Conservation (phyloP, 2,329 filamentous ascomycete species). For the Fusarium irregulare region DNA sequence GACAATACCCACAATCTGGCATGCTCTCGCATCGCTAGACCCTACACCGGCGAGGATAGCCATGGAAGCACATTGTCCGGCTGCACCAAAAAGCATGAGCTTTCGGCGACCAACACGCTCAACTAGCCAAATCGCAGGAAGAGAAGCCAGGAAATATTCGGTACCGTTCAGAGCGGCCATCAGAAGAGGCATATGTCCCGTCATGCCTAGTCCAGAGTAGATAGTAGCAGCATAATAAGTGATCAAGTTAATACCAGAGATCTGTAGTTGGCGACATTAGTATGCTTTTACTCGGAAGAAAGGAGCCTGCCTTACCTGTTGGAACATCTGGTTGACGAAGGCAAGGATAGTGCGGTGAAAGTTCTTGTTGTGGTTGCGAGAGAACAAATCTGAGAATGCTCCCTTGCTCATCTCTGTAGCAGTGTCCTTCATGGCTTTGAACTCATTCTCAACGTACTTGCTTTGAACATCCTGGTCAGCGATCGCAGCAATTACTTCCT, state of each 20-base stretch:
- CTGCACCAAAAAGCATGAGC: slow-evolving; percentile 77
- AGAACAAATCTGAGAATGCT: slow-evolving; percentile 69
- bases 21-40: slow-evolving; percentile 58
- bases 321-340: slow-evolving; percentile 71
- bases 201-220: slow-evolving; percentile 66
- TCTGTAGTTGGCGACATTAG: slow-evolving; percentile 14
- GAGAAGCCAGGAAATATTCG: slow-evolving; percentile 71
- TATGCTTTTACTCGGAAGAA: background rate
- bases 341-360: slow-evolving; percentile 71
- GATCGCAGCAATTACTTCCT: slow-evolving; percentile 62
- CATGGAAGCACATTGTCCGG: slow-evolving; percentile 73
- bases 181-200: slow-evolving; percentile 67
- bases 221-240: slow-evolving; percentile 72
- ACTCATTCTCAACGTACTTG: slow-evolving; percentile 69
- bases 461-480: slow-evolving; percentile 65
- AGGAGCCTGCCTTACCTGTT: slow-evolving; percentile 49
- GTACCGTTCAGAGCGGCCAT: slow-evolving; percentile 57
- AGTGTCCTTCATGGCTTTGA: slow-evolving; percentile 71
- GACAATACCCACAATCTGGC: slow-evolving; percentile 70
- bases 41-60: slow-evolving; percentile 69
- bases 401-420: slow-evolving; percentile 76
- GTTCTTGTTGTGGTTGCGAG: slow-evolving; percentile 65
- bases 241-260: slow-evolving; percentile 72
- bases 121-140: slow-evolving; percentile 70
- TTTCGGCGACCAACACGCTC: slow-evolving; percentile 74